Percentiles rank a stretch among this genome's conserved stretches.
These are phyloP conservation scores for Chrysochromulina parva DNA, from an alignment of 78 protist genomes.

Conservation along the genomic window DNA sequence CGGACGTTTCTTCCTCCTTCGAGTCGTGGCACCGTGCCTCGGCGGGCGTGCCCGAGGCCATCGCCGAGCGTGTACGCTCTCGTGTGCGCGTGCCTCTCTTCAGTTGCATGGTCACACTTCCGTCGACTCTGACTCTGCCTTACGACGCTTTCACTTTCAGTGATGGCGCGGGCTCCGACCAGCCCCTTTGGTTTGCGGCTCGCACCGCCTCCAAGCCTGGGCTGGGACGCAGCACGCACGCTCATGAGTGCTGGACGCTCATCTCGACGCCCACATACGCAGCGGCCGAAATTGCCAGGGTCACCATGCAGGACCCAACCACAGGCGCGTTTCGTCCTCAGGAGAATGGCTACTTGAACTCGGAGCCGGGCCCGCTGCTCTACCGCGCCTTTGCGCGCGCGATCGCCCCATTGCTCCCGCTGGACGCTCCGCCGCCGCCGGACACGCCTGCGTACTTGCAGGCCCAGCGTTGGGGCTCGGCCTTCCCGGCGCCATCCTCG, in stretches of 20 bases:
- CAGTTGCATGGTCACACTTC: background rate
- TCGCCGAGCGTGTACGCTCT: background rate
- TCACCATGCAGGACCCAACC: background rate
- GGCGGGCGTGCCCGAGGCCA: background rate
- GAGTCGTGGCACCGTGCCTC: background rate
- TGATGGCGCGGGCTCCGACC: background rate
- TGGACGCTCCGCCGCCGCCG: background rate
- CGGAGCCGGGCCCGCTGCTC: background rate
- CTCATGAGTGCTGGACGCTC: background rate
- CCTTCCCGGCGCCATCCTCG: background rate
- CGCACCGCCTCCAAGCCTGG: background rate
- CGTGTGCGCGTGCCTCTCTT: background rate
- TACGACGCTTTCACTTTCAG: background rate
- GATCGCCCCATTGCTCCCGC: too few relatives aligned
- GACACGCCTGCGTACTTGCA: background rate
- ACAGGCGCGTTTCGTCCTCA: background rate
- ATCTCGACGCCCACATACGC: background rate
- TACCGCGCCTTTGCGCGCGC: background rate
- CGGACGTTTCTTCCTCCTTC: background rate
- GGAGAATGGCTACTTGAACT: background rate
- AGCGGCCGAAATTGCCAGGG: background rate
- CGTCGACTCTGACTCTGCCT: background rate
- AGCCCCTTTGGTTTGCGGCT: background rate
- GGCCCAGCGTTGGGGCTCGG: conserved; percentile 2
- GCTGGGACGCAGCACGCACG: background rate